Base-by-base conservation (phyloP, 2,329 filamentous ascomycete genomes). In the Chalaropsis ovoidea region DNA sequence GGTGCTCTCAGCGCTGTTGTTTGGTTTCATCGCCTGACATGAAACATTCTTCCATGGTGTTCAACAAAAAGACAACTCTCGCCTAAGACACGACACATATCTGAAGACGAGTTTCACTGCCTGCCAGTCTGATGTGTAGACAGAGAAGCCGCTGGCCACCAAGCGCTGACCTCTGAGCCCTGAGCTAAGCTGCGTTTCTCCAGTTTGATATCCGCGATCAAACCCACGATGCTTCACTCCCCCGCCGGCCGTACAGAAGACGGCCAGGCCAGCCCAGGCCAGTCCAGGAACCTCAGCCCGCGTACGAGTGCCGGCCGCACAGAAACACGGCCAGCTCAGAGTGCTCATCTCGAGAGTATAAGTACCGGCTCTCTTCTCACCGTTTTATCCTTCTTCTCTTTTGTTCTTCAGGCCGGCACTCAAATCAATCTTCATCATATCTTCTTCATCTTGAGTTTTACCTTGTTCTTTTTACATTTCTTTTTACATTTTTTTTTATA, bases 401-500 rank as follows among this genome's bases (percentile, higher is more conserved):
- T 35, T 35, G 17, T 35, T 58, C 54, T 19, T 4, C 66, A 67
- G 66, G 66, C 62, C 58, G 64, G 66, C 17, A 63, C 66, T 39
- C 35, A 39, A 3, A 35, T 13, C 15, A 35, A 58, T 35, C 47
- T 56, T 56, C 27, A 56, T 62, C 60, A 47, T 8, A 64, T 63
- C 63, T 39, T 60, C 42, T 39, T 60, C 42, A 39, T 31, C 61
- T 19, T 15, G 4, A 42, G 43, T 60, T 65, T 41, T 27, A 24
- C 45, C 49, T 67, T 47, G 63, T 27, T 69, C 52, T 67, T 58
- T 64, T 47, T n/a, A 41, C 41, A 19, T 65, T 35, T 24, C 17
- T 19, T 64, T 65, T 61, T 64, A 22, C 24, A 27, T 58, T 17
- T n/a, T n/a, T n/a, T n/a, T n/a, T n/a, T n/a, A n/a, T n/a, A n/a